These are phyloP conservation scores for Mycena amicta DNA, from an alignment of 768 basidiomycete genomes.

Conservation along the genomic window DNA sequence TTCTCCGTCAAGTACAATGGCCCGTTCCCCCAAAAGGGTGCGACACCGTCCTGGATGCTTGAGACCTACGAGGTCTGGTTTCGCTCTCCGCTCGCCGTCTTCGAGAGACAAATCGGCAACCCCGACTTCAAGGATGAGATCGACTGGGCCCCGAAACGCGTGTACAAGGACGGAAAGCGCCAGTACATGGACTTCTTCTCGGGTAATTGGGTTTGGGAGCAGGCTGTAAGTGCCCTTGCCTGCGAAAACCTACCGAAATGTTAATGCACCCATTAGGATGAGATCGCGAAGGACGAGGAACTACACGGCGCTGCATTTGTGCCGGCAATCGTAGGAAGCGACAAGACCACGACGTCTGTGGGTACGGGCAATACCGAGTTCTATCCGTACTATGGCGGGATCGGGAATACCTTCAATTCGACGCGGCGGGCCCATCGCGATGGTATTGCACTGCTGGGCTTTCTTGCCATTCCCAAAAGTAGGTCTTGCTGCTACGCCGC, in stretches of 20 bases:
- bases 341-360: constrained; percentile 24
- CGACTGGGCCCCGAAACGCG: constrained; percentile 23
- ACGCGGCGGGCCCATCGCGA: constrained; percentile 13
- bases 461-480: constrained; percentile 23
- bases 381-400: constrained; percentile 22
- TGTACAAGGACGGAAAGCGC: constrained; percentile 12
- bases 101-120: constrained; percentile 24
- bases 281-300: constrained; percentile 19
- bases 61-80: constrained; percentile 28
- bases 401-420: constrained; percentile 18
- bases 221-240: constrained; percentile 30
- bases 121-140: constrained; percentile 24
- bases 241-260: neutral
- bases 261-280: constrained; percentile 24
- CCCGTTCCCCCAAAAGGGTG: constrained; percentile 1
- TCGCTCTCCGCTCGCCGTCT: constrained; percentile 17
- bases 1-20: constrained; percentile 6
- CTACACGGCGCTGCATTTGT: constrained; percentile 19
- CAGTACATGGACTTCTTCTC: constrained; percentile 26
- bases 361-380: constrained; percentile 23
- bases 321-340: constrained; percentile 20
- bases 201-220: constrained; percentile 31
- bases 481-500: neutral
- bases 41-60: constrained; percentile 29
- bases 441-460: neutral